Conservation (phyloP, 768 basidiomycete species). For the Clitopilus passeckerianus region DNA sequence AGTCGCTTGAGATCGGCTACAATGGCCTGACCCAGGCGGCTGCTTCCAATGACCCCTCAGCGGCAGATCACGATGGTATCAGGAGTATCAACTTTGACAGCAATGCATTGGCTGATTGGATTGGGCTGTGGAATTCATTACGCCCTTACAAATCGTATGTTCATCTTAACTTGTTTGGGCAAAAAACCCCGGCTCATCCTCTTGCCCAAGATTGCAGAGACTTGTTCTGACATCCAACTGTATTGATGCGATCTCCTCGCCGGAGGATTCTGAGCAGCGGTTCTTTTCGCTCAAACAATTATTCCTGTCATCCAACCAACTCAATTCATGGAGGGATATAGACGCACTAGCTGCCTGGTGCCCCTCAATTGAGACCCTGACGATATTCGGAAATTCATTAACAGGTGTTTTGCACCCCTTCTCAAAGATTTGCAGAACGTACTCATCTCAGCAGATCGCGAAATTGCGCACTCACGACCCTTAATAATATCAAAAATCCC, state of each 20-base stretch:
- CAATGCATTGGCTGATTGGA: conserved; percentile 61
- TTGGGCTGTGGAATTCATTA: conserved; percentile 38
- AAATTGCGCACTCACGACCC: conserved; percentile 42
- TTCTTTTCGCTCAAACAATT: conserved; percentile 47
- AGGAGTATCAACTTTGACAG: conserved; percentile 64
- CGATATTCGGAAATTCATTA: conserved; percentile 61
- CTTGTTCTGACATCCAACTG: conserved; percentile 64
- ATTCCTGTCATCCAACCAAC: conserved; percentile 55
- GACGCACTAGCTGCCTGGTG: conserved; percentile 68
- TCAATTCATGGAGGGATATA: conserved; percentile 56
- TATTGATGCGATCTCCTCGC: conserved; percentile 45
- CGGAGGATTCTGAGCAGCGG: conserved; percentile 16
- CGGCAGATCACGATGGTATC: conserved; percentile 25
- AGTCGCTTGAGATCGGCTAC: conserved; percentile 63
- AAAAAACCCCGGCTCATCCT: conserved; percentile 7
- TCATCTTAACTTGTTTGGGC: conserved; percentile 7
- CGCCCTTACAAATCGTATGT: conserved; percentile 41
- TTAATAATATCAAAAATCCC: conserved; percentile 65
- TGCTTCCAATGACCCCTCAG: conserved; percentile 13
- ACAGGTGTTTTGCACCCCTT: conserved; percentile 24
- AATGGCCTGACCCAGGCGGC: conserved; percentile 46
- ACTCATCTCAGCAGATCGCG: conserved; percentile 25
- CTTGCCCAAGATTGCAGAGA: conserved; percentile 49
- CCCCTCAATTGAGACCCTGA: conserved; percentile 58
- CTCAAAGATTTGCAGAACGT: not conserved